Evolutionary conservation across 1,284 basidiomycete genomes (phyloP), one percentile per base, ranked within the genome.

Genomic region (Peniophora sp.): DNA sequence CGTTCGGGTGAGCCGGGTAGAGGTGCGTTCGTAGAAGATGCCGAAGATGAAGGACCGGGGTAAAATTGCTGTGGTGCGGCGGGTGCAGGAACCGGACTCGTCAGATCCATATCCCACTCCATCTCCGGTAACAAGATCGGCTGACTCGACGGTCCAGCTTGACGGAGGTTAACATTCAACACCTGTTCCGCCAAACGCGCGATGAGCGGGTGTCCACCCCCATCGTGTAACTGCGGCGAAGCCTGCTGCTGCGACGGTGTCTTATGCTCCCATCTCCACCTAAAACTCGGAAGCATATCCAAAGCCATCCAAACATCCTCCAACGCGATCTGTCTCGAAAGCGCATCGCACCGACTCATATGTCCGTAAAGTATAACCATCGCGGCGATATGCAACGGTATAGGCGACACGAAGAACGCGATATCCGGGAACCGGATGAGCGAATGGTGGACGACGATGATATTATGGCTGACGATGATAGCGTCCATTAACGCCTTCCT

Each of bases 301-400:
- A 91, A 77, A 36, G 88, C 89, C 65, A 87, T 79, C 79, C 83
- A 86, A 19, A 91, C 77, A 59, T 91, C 88, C 63, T 89, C 83
- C 35, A 87, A 70, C 41, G 85, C 87, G 45, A 79, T 74, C 51
- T 81, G 70, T 27, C 72, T 74, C 1, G 81, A 66, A 19, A 89
- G 73, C 32, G 75, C 75, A 27, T 85, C 78, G 55, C 83, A 85
- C 50, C 79, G 78, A 8, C 83, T 87, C 77, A 89, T 88, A 60
- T 85, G 83, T 0, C 89, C 89, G 61, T 84, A 91, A 10, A 91
- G 72, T 52, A 91, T 89, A 52, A 91, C 85, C 87, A 91, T 89
- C 5, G 89, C 88, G 0, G 88, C 85, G 52, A 90, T 89, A 63
- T 91, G 88, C 34, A 91, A 72, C 24, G 89, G 89, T 53, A 87